Percentiles rank a stretch among this genome's conserved stretches.
These are phyloP conservation scores for Acer negundo DNA, from an alignment of 345 rosid genomes.

Conservation along the genomic window DNA sequence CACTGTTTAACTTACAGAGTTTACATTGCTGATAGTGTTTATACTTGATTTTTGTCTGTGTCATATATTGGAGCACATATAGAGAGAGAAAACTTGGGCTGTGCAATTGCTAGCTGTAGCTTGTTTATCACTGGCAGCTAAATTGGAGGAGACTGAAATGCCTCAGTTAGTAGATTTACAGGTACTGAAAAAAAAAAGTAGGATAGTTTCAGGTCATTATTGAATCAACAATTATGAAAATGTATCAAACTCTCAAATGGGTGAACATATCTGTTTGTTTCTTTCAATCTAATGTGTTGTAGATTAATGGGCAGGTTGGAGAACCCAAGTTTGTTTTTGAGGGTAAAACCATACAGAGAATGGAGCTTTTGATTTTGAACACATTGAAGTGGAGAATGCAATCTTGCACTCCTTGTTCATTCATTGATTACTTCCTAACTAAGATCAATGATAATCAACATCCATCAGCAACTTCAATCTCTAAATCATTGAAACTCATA, in stretches of 20 bases:
- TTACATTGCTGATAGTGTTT: conserved; percentile 3
- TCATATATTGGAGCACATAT: neutral
- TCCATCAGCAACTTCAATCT: conserved; percentile 34
- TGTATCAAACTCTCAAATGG: conserved; percentile 4
- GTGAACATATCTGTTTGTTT: neutral
- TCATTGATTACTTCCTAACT: conserved; percentile 48
- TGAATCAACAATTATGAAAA: neutral
- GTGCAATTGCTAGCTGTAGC: conserved; percentile 65
- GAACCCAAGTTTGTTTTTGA: conserved; percentile 53
- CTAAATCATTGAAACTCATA: conserved; percentile 51
- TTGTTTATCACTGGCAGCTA: conserved; percentile 72
- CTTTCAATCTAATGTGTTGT: conserved; percentile 4
- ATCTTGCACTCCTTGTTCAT: conserved; percentile 55
- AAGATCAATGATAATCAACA: conserved; percentile 43
- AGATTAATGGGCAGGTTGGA: conserved; percentile 44
- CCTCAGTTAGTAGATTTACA: conserved; percentile 56
- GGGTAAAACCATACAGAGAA: conserved; percentile 55
- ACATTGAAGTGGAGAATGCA: conserved; percentile 72
- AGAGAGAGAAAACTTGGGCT: conserved; percentile 64
- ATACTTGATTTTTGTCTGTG: conserved; percentile 8
- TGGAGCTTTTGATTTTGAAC: conserved; percentile 66
- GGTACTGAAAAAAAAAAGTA: conserved; percentile 33
- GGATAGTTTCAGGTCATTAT: conserved; percentile 1
- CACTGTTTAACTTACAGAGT: neutral
- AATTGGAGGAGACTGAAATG: conserved; percentile 64